Evolutionary conservation across 2,329 filamentous ascomycete species (phyloP).

Genomic region (Thelonectria rubi): DNA sequence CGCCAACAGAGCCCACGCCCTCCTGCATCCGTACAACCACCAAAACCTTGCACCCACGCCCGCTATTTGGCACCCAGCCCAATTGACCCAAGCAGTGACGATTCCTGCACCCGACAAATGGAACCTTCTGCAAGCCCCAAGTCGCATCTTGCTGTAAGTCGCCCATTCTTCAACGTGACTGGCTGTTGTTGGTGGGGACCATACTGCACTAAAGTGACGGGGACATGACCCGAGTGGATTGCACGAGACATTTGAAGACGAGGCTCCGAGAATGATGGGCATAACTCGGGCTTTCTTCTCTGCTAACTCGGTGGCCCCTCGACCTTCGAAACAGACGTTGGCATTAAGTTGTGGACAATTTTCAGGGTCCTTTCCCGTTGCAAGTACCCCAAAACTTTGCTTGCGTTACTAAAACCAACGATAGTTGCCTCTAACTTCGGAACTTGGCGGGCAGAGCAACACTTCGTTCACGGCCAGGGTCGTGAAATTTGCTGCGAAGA

Average conservation of each 20-base stretch:
- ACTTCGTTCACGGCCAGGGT: too few species aligned
- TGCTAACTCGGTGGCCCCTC: not conserved
- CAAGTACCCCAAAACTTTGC: not conserved
- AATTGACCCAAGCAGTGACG: slow-evolving; percentile 9
- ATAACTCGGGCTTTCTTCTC: slow-evolving; percentile 8
- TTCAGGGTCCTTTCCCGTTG: not conserved
- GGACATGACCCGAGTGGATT: slow-evolving; percentile 6
- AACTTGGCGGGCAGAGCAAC: not conserved
- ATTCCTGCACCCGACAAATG: slow-evolving; percentile 20
- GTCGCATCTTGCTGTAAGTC: slow-evolving; percentile 17
- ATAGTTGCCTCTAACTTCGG: not conserved
- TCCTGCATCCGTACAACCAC: not conserved
- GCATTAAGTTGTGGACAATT: not conserved
- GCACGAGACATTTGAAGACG: slow-evolving; percentile 15
- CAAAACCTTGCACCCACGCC: slow-evolving; percentile 5
- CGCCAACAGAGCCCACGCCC: not conserved
- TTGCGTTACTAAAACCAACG: not conserved
- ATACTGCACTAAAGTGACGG: slow-evolving; percentile 3
- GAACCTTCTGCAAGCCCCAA: slow-evolving; percentile 20
- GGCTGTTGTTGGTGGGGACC: slow-evolving; percentile 16
- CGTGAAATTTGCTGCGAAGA: too few species aligned
- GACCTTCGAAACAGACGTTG: not conserved
- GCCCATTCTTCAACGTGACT: slow-evolving; percentile 11
- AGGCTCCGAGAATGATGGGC: slow-evolving; percentile 5
- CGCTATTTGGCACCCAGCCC: slow-evolving; percentile 11